Percentiles rank a stretch among this genome's conserved stretches.
Evolutionary conservation across 2,329 filamentous ascomycete genomes (phyloP).

Genomic region (Sclerotinia nivalis): DNA sequence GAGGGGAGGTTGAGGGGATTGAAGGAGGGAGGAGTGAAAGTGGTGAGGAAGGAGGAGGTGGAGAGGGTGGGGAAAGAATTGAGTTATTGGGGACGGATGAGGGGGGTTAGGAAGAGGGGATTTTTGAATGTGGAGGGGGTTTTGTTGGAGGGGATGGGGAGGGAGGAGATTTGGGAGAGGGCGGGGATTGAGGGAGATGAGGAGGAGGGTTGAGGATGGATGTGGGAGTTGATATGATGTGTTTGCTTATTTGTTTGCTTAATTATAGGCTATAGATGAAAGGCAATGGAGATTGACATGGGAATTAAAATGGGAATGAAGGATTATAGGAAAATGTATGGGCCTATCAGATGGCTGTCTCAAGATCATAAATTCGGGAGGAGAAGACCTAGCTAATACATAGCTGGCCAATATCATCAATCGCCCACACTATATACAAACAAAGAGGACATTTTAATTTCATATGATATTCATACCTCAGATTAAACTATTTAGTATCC

Average conservation of each 20-base stretch:
- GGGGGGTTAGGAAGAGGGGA: conserved; percentile 37
- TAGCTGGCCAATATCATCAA: too few species aligned
- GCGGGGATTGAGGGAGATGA: conserved; percentile 36
- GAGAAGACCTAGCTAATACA: too few species aligned
- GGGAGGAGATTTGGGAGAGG: conserved; percentile 51
- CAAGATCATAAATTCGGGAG: too few species aligned
- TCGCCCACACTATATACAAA: too few species aligned
- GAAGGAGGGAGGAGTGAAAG: conserved; percentile 43
- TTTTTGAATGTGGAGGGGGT: conserved; percentile 43
- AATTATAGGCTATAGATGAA: too few species aligned
- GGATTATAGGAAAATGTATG: too few species aligned
- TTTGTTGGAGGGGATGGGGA: conserved; percentile 49
- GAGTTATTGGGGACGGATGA: conserved; percentile 46
- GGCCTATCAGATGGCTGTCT: too few species aligned
- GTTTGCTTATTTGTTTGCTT: not conserved
- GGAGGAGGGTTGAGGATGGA: not conserved
- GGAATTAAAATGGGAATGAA: too few species aligned
- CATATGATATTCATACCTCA: too few species aligned
- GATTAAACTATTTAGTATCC: too few species aligned
- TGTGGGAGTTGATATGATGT: not conserved
- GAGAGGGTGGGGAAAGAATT: conserved; percentile 49
- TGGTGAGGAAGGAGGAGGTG: conserved; percentile 51
- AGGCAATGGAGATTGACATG: too few species aligned
- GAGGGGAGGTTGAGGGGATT: conserved; percentile 44
- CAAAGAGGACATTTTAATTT: too few species aligned